Evolutionary conservation across 805 yeast species (phyloP), one percentile per base, ranked within the genome.

Genomic region (Candida ulmi): DNA sequence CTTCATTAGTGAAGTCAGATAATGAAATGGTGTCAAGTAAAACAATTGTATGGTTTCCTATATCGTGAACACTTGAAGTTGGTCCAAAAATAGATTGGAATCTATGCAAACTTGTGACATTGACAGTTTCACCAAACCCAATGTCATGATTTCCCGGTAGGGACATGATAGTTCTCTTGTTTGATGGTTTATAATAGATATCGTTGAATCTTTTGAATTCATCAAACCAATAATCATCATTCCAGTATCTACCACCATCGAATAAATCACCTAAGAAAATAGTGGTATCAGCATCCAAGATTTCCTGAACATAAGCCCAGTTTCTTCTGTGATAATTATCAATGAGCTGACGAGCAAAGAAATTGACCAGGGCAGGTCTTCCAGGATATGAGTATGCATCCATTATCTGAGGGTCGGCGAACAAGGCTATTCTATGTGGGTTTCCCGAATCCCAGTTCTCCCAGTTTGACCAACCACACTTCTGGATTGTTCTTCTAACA

Each of bases 61-160:
- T 48, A n/a, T 74, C 70, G 27, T 71, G 52, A 13, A 62, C 64
- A 13, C 74, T 70, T 17, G 72, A 68, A 1, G 93, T 65, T 30
- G 76, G 77, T 2, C 98, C 99, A 59, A 88, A 91, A 54, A 68
- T 72, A 1, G 80, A 64, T 30, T 72, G 63, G 61, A 90, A 93
- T 48, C 98, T 64, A 27, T 74, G 61, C 33, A 74, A 61, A 18
- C 81, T 77, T 1, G 68, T 60, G 19, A 71, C 68, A 15, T 77
- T 68, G 13, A 93, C 77, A 0, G 79, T 77, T 43, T 80, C 76
- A 23, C 93, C 96, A 62, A 83, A 91, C 0, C 99, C 99, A 47
- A 95, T 87, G 57, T 93, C 99, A 58, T 93, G 99, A 57, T 93
- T 93, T 2, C 99, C 99, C 0, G 96, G 96, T 25, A 74, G 50